Conservation (phyloP, 2,329 filamentous ascomycete species). For the Fusarium goolgardi region DNA sequence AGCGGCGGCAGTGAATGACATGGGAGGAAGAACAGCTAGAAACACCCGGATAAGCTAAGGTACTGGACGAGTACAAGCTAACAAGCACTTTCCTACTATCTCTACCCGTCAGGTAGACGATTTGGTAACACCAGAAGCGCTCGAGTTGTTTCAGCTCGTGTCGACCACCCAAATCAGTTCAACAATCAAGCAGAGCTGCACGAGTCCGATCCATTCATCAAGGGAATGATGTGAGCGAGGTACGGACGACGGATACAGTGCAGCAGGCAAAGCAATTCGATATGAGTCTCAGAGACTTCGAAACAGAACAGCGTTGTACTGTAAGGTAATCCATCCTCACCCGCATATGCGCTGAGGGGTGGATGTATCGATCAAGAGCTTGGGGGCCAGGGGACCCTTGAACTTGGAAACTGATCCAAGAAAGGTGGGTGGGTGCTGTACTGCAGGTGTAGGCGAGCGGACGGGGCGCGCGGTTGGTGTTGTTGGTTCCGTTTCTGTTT, state of each 20-base stretch:
- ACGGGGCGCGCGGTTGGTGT: slow-evolving; percentile 42
- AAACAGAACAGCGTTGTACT: slow-evolving; percentile 30
- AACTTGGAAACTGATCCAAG: slow-evolving; percentile 24
- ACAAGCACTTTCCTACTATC: not conserved
- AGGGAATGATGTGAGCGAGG: slow-evolving; percentile 22
- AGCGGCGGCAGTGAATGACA: slow-evolving; percentile 44
- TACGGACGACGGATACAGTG: not conserved
- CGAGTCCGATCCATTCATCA: slow-evolving; percentile 3
- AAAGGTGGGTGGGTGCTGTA: slow-evolving; percentile 20
- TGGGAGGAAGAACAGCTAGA: not conserved
- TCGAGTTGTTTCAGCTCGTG: slow-evolving; percentile 32
- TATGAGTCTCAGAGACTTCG: slow-evolving; percentile 23
- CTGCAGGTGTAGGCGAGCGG: slow-evolving; percentile 27
- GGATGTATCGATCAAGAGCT: slow-evolving; percentile 26
- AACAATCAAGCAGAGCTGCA: not conserved
- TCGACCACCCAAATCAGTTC: slow-evolving; percentile 12
- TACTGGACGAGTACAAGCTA: not conserved
- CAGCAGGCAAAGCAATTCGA: slow-evolving; percentile 8
- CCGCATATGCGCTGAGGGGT: slow-evolving; percentile 20
- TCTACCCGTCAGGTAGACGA: not conserved
- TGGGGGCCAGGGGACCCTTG: slow-evolving; percentile 35
- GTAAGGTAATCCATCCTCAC: slow-evolving; percentile 14
- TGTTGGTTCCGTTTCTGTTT: slow-evolving; percentile 16
- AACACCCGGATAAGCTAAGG: slow-evolving; percentile 11
- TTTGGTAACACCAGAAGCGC: slow-evolving; percentile 37